A percentile compares a stretch with the other conserved stretches of the same genome.
Evolutionary conservation across 1,139 yeast genomes (phyloP).

Genomic region (Torulaspora pretoriensis): DNA sequence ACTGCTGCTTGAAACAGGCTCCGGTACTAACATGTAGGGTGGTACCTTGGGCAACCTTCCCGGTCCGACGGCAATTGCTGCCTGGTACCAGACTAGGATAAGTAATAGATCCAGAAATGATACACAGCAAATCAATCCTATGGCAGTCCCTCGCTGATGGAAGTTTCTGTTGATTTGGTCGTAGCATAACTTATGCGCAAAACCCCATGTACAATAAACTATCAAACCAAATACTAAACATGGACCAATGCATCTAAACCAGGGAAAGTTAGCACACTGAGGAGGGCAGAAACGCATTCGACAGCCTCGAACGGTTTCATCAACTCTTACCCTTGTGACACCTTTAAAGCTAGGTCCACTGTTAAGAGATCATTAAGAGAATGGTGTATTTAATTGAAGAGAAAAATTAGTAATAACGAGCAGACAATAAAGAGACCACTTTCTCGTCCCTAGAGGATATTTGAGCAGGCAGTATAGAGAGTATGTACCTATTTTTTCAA

Average conservation of each 20-base stretch:
- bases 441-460: background rate
- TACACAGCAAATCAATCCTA: slow-evolving; percentile 24
- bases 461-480: slow-evolving; percentile 1
- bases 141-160: slow-evolving; percentile 19
- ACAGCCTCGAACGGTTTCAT: background rate
- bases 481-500: slow-evolving; percentile 3
- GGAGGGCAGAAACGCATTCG: slow-evolving; percentile 1
- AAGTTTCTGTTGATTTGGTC: slow-evolving; percentile 19
- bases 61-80: slow-evolving; percentile 25
- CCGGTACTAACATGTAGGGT: slow-evolving; percentile 24
- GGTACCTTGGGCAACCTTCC: slow-evolving; percentile 29
- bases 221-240: slow-evolving; percentile 15
- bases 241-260: slow-evolving; percentile 19
- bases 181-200: slow-evolving; percentile 29
- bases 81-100: slow-evolving; percentile 23
- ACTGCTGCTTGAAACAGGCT: slow-evolving; percentile 2
- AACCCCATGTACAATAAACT: slow-evolving; percentile 31
- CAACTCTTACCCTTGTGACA: background rate
- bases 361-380: background rate
- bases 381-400: background rate
- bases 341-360: background rate
- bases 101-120: slow-evolving; percentile 17
- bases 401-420: slow-evolving; percentile 4
- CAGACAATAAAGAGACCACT: background rate
- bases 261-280: slow-evolving; percentile 5